phyloP scores from a whole-genome alignment of 2,329 filamentous ascomycete species.

The Stagonosporopsis tanaceti region DNA sequence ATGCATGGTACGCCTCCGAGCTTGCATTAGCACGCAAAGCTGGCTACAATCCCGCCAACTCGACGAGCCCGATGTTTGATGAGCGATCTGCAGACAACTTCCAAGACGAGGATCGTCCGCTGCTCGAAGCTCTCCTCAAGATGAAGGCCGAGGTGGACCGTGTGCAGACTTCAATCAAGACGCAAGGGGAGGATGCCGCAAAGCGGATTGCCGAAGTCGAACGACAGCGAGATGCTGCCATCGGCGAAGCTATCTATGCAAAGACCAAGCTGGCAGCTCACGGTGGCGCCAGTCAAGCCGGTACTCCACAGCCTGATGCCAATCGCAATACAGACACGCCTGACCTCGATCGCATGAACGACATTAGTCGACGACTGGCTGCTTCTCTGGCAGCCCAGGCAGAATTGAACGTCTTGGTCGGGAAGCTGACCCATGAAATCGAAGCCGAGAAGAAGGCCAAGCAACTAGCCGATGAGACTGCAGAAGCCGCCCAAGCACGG shows the following conservation, averaged over 20 bases:
- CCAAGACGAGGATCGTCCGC: conserved; percentile 87
- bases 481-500: conserved; percentile 81
- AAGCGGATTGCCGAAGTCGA: conserved; percentile 93
- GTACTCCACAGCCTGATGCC: conserved; percentile 62
- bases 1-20: conserved; percentile 97
- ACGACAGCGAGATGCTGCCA: conserved; percentile 91
- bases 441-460: conserved; percentile 82
- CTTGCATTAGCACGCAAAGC: conserved; percentile 89
- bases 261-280: conserved; percentile 91
- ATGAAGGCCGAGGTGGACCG: conserved; percentile 91
- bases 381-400: conserved; percentile 78
- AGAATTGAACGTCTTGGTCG: conserved; percentile 80
- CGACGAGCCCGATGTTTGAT: conserved; percentile 77
- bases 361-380: conserved; percentile 85
- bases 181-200: conserved; percentile 84
- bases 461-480: conserved; percentile 86
- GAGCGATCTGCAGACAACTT: conserved; percentile 79
- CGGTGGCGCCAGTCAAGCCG: conserved; percentile 69
- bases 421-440: conserved; percentile 73
- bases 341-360: conserved; percentile 72
- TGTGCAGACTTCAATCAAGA: conserved; percentile 88
- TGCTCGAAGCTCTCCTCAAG: conserved; percentile 89
- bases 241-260: conserved; percentile 92
- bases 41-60: conserved; percentile 79
- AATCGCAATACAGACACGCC: conserved; percentile 66